A percentile compares a stretch with the other conserved stretches of the same genome.
Evolutionary conservation across 148 eudicot species (phyloP).

Genomic region (Vaccinium myrtillus): DNA sequence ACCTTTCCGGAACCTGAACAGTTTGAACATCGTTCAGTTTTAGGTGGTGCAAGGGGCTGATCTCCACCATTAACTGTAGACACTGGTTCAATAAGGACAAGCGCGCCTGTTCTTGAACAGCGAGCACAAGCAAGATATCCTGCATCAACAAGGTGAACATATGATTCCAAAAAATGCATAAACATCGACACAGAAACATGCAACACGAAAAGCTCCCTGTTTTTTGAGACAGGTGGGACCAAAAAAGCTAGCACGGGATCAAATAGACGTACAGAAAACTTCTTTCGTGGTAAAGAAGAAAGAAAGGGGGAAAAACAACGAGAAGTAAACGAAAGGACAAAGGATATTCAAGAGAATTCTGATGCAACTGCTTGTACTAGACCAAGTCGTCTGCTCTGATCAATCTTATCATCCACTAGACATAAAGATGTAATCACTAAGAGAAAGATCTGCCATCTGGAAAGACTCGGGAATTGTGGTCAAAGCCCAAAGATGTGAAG

Average conservation of each 20-base stretch:
- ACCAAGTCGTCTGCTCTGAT: background rate
- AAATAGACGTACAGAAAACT: background rate
- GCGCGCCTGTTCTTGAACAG: conserved; percentile 80
- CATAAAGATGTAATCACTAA: background rate
- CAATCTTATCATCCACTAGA: conserved; percentile 1
- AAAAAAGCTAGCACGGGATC: background rate
- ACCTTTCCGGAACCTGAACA: conserved; percentile 97
- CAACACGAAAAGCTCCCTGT: background rate
- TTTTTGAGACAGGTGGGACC: background rate
- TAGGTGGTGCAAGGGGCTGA: conserved; percentile 72
- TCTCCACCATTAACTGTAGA: conserved; percentile 67
- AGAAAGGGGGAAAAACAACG: background rate
- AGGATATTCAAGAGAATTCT: conserved; percentile 7
- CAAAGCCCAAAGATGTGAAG: background rate
- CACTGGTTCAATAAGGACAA: conserved; percentile 74
- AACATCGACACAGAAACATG: background rate
- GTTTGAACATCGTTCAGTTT: conserved; percentile 78
- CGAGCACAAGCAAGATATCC: conserved; percentile 99
- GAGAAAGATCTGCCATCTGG: background rate
- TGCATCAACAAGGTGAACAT: conserved; percentile 30
- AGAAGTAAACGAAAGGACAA: background rate
- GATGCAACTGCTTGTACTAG: conserved; percentile 2
- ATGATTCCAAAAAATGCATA: background rate
- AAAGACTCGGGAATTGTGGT: background rate
- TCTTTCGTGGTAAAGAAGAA: background rate